Base-by-base conservation (phyloP, 2,329 filamentous ascomycete species). In the Cordyceps militaris region DNA sequence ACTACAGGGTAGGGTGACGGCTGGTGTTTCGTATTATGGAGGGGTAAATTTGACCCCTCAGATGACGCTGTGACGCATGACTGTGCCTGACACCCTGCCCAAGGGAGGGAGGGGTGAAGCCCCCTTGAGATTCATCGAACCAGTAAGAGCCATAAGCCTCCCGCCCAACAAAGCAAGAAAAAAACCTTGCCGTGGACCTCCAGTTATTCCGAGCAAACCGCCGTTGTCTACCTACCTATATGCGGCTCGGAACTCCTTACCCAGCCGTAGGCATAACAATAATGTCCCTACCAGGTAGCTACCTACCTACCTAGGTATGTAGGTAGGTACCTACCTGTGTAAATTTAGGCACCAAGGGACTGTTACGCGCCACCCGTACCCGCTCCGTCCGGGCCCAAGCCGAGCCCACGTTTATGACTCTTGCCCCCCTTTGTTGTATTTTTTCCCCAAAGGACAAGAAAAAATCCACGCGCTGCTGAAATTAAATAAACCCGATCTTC, bases 21-120 rank as follows among this genome's bases (percentile, higher is more conserved):
- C 14, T 21, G 26, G 26, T 28, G 44, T 30, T 3, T 14, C 8
- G 19, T 23, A n/a, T 19, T 19, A 36, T 42, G 49, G 49, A 52
- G 49, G 49, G 49, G 49, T 52, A 52, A 52, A 30, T 43, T 43
- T 16, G 16, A 52, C 49, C 49, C 49, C 49, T 52, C 49, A 36
- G n/a, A 42, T 42, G 49, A 52, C 36, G 36, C 49, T 30, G 34
- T 51, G 49, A 51, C 49, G 26, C 13, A 32, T 19, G 26, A 28
- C 23, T 47, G 26, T 47, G 44, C 44, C 26, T 32, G 44, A 32
- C 44, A 47, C 44, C 3, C 13, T 9, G 26, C 44, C 26, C 30
- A 48, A 36, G 47, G 32, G 32, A 26, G 47, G 47, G 24, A n/a
- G n/a, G 34, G 34, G 7, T 38, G 34, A n/a, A 38, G 14, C 14